Evolutionary conservation across 208 protist genomes (phyloP).

Genomic region (Trypanosoma cruzi): DNA sequence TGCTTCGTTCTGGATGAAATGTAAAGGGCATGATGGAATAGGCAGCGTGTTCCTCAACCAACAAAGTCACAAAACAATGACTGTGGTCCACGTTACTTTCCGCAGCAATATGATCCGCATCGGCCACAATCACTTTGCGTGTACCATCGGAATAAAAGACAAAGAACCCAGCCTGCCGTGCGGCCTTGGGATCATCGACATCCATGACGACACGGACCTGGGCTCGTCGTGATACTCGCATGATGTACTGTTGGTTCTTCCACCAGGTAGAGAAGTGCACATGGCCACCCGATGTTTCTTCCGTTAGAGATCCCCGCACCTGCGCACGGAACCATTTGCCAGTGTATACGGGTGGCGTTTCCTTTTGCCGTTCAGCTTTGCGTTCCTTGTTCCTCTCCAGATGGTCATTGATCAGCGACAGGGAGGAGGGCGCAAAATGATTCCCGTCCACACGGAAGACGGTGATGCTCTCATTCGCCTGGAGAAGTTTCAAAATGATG

Average conservation of each 20-base stretch:
- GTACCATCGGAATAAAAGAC: slow-evolving; percentile 71
- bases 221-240: slow-evolving; percentile 49
- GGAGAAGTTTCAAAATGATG: slow-evolving; percentile 68
- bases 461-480: slow-evolving; percentile 54
- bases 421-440: slow-evolving; percentile 42
- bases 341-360: slow-evolving; percentile 17
- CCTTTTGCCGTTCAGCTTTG: slow-evolving; percentile 15
- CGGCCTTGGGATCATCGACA: slow-evolving; percentile 28
- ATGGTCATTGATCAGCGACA: slow-evolving; percentile 29
- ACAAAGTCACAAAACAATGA: slow-evolving; percentile 45
- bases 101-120: slow-evolving; percentile 42
- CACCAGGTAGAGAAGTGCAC: slow-evolving; percentile 87
- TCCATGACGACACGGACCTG: slow-evolving; percentile 58
- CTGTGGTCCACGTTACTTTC: slow-evolving; percentile 54
- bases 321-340: slow-evolving; percentile 34
- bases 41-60: slow-evolving; percentile 31
- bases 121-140: slow-evolving; percentile 51
- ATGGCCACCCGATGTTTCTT: slow-evolving; percentile 68
- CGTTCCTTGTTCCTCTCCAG: slow-evolving; percentile 31
- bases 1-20: slow-evolving; percentile 62
- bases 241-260: slow-evolving; percentile 79
- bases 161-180: slow-evolving; percentile 63
- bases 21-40: slow-evolving; percentile 88
- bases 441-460: slow-evolving; percentile 52
- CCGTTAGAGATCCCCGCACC: slow-evolving; percentile 36